phyloP scores from a whole-genome alignment of 306 rosid genomes.

The Prunus padus region DNA sequence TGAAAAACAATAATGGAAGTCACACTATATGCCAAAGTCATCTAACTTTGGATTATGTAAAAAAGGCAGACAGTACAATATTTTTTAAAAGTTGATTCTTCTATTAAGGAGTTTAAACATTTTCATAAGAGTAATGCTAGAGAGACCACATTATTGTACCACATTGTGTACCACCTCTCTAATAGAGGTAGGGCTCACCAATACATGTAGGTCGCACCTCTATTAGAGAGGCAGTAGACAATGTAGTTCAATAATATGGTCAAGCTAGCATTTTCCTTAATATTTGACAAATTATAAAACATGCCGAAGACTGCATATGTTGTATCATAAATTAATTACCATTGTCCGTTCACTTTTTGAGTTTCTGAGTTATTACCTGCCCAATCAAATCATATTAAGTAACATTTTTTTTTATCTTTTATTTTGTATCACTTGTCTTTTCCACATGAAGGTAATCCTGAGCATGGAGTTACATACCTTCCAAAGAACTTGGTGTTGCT shows the following conservation, averaged over 20 bases:
- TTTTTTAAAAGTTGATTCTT: not conserved
- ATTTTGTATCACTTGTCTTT: slow-evolving; percentile 31
- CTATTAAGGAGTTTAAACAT: not conserved
- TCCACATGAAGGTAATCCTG: slow-evolving; percentile 63
- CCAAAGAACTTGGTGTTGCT: slow-evolving; percentile 49
- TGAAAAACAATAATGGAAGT: too few relatives aligned
- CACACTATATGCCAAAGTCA: too few relatives aligned
- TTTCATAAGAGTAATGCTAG: not conserved
- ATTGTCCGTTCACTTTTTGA: not conserved
- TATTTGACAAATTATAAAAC: not conserved
- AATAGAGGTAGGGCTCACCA: too few relatives aligned
- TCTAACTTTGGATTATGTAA: not conserved
- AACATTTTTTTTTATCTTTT: not conserved
- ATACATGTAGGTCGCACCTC: too few relatives aligned
- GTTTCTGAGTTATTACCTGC: not conserved
- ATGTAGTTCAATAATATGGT: too few relatives aligned
- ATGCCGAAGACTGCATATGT: not conserved
- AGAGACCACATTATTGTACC: too few relatives aligned
- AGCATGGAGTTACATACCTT: slow-evolving; percentile 46
- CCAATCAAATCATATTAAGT: not conserved
- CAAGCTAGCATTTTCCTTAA: not conserved
- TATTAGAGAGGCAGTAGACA: too few relatives aligned
- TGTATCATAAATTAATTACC: not conserved
- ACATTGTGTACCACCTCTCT: too few relatives aligned
- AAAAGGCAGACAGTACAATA: too few relatives aligned